Conservation (phyloP, 164 flowering plant genomes). For the Vitis amurensis region DNA sequence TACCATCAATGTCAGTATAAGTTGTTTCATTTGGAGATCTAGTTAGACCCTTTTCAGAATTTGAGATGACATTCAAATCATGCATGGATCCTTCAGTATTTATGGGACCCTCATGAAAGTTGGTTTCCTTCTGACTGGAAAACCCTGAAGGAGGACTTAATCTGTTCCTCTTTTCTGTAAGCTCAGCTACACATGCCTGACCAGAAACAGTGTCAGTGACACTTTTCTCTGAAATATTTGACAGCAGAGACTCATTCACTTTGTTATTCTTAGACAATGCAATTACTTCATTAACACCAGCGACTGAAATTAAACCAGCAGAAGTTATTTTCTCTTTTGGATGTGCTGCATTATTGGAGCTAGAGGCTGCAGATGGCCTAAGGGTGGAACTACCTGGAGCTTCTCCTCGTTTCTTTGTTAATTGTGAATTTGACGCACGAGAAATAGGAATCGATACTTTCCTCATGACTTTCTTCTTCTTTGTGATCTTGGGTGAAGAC, state of each 20-base stretch:
- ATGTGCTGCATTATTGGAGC: slow-evolving; percentile 3
- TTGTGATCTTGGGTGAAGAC: slow-evolving; percentile 14
- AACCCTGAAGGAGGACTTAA: slow-evolving; percentile 4
- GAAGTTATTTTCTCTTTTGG: slow-evolving; percentile 12
- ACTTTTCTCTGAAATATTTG: slow-evolving; percentile 6
- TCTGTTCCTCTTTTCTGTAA: slow-evolving; percentile 4
- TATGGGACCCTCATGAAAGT: slow-evolving; percentile 3
- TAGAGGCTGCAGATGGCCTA: slow-evolving; percentile 10
- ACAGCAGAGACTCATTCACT: not conserved
- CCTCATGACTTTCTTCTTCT: slow-evolving; percentile 32
- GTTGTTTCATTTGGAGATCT: not conserved
- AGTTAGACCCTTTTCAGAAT: slow-evolving; percentile 9
- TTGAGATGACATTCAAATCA: slow-evolving; percentile 1
- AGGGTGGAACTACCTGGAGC: slow-evolving; percentile 10
- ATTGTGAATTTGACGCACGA: slow-evolving; percentile 2
- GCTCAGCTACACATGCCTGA: not conserved
- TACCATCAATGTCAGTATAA: not conserved
- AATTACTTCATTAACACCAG: slow-evolving; percentile 3
- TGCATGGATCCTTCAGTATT: slow-evolving; percentile 6
- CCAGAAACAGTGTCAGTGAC: slow-evolving; percentile 8
- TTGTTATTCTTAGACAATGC: slow-evolving; percentile 3
- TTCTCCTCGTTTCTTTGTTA: slow-evolving; percentile 15
- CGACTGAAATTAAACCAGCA: not conserved
- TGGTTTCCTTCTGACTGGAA: slow-evolving; percentile 10
- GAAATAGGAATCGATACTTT: slow-evolving; percentile 3